Percentiles rank a stretch among this genome's conserved stretches.
phyloP scores from a whole-genome alignment of 441 rosid species.

The Pelargonium fulgidum region DNA sequence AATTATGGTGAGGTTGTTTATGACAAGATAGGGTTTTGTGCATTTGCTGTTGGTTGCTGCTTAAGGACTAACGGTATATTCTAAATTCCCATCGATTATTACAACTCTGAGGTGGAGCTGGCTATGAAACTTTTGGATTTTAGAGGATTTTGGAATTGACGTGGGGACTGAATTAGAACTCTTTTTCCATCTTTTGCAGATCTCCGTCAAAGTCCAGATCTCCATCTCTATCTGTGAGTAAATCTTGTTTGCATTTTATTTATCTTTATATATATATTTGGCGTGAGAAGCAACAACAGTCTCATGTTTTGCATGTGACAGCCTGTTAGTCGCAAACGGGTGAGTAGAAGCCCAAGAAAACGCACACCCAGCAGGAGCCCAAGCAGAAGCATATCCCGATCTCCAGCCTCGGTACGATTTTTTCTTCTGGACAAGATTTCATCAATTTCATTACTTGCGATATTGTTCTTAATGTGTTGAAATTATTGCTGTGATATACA shows the following conservation, averaged over 20 bases:
- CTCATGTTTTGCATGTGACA: too few species aligned
- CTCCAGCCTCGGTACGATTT: slow-evolving; percentile 33
- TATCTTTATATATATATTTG: too few species aligned
- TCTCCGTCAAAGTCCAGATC: slow-evolving; percentile 52
- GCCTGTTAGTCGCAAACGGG: slow-evolving; percentile 16
- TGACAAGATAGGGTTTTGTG: slow-evolving; percentile 11
- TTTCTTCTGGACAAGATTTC: background rate
- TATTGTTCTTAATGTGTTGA: background rate
- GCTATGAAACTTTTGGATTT: slow-evolving; percentile 23
- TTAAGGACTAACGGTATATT: slow-evolving; percentile 22
- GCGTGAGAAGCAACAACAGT: too few species aligned
- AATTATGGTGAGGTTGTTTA: slow-evolving; percentile 16
- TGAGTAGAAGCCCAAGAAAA: slow-evolving; percentile 17
- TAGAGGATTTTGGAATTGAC: slow-evolving; percentile 23
- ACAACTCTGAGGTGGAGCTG: slow-evolving; percentile 29
- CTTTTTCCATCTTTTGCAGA: slow-evolving; percentile 46
- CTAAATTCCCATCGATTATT: slow-evolving; percentile 18
- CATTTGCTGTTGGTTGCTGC: slow-evolving; percentile 19
- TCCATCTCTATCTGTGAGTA: slow-evolving; percentile 55
- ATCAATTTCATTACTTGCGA: background rate
- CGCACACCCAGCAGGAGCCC: slow-evolving; percentile 25
- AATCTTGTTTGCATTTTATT: too few species aligned
- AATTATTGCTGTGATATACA: slow-evolving; percentile 23
- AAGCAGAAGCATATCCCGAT: slow-evolving; percentile 26
- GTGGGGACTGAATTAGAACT: slow-evolving; percentile 27